These are phyloP conservation scores for Metschnikowia matae DNA, from an alignment of 805 yeast genomes.

Conservation along the genomic window DNA sequence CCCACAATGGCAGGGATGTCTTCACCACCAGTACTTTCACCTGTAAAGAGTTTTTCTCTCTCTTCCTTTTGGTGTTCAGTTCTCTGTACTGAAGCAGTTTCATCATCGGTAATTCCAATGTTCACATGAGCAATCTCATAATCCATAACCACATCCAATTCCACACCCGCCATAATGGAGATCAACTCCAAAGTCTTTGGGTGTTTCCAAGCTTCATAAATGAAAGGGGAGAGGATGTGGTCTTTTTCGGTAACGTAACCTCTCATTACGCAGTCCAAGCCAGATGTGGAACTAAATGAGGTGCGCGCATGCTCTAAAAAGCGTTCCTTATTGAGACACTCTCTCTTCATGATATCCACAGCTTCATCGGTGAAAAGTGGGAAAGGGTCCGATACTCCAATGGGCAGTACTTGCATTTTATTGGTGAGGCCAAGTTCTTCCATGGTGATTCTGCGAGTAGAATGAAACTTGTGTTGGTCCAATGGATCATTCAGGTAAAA, in stretches of 20 bases:
- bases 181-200: slow-evolving; percentile 53
- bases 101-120: slow-evolving; percentile 41
- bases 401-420: slow-evolving; percentile 46
- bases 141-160: slow-evolving; percentile 51
- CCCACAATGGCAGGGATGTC: slow-evolving; percentile 54
- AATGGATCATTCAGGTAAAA: slow-evolving; percentile 28
- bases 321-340: slow-evolving; percentile 44
- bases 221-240: slow-evolving; percentile 43
- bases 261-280: slow-evolving; percentile 46
- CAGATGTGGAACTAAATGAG: slow-evolving; percentile 43
- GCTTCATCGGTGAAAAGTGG: slow-evolving; percentile 61
- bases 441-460: slow-evolving; percentile 39
- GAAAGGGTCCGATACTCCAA: slow-evolving; percentile 59
- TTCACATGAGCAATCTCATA: slow-evolving; percentile 55
- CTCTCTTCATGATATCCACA: slow-evolving; percentile 53
- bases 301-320: slow-evolving; percentile 44
- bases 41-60: slow-evolving; percentile 10
- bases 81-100: slow-evolving; percentile 30
- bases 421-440: slow-evolving; percentile 46
- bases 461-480: slow-evolving; percentile 34
- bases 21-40: slow-evolving; percentile 26
- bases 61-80: slow-evolving; percentile 7
- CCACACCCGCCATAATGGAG: slow-evolving; percentile 57
- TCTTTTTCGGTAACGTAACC: slow-evolving; percentile 43
- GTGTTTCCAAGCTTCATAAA: slow-evolving; percentile 54